Conservation (phyloP, 1,139 yeast genomes). For the Suhomyces taliae region DNA sequence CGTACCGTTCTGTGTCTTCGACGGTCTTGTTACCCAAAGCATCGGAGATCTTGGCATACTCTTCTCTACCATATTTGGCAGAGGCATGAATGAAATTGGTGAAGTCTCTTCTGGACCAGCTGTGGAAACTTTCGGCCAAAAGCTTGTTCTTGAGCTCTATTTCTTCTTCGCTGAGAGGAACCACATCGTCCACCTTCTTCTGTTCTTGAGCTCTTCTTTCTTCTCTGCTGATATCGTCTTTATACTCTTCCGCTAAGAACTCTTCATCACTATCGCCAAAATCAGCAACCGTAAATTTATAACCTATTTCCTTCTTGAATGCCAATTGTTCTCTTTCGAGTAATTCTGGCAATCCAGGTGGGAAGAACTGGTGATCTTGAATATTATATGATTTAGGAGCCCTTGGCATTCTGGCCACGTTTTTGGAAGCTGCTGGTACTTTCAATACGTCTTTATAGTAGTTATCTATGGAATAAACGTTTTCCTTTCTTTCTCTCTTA, state of each 20-base stretch:
- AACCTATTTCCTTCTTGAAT: slow-evolving; percentile 71
- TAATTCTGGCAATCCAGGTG: slow-evolving; percentile 60
- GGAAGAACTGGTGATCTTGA: slow-evolving; percentile 89
- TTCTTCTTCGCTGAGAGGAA: slow-evolving; percentile 78
- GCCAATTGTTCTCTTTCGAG: slow-evolving; percentile 78
- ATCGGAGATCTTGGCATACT: slow-evolving; percentile 58
- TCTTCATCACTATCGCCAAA: slow-evolving; percentile 56
- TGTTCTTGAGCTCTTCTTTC: slow-evolving; percentile 56
- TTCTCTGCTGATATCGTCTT: slow-evolving; percentile 39
- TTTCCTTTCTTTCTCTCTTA: slow-evolving; percentile 87
- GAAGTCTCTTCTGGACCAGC: slow-evolving; percentile 89
- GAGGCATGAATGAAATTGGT: slow-evolving; percentile 78
- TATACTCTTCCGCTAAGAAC: slow-evolving; percentile 52
- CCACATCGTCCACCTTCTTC: slow-evolving; percentile 64
- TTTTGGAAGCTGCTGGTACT: slow-evolving; percentile 21
- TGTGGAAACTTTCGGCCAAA: slow-evolving; percentile 65
- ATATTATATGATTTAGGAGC: slow-evolving; percentile 73
- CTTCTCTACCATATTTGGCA: slow-evolving; percentile 76
- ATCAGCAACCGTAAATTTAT: slow-evolving; percentile 61
- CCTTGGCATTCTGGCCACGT: slow-evolving; percentile 37
- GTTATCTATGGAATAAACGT: slow-evolving; percentile 82
- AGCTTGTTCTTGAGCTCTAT: slow-evolving; percentile 59
- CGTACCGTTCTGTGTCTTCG: slow-evolving; percentile 70
- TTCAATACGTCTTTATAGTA: slow-evolving; percentile 80
- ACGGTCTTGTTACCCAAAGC: slow-evolving; percentile 67